phyloP scores from a whole-genome alignment of 495 filamentous ascomycete species.

The Cryomyces antarcticus region DNA sequence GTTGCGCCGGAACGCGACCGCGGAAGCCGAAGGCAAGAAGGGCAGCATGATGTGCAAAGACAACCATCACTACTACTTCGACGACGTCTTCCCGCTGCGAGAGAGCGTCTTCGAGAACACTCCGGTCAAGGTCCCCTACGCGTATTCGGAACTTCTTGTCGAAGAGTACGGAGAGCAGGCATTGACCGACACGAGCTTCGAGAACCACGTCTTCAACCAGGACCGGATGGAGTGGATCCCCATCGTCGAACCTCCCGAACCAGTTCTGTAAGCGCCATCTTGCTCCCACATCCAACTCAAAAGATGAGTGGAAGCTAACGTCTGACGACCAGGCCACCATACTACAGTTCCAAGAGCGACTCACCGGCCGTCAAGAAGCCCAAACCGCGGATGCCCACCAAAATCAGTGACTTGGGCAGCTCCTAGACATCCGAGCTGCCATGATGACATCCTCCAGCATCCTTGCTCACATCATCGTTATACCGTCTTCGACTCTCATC shows the following conservation, averaged over 20 bases:
- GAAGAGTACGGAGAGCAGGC: conserved; percentile 55
- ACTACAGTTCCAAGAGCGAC: too few species aligned
- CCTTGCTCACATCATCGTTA: too few species aligned
- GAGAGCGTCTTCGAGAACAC: conserved; percentile 61
- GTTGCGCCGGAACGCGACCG: conserved; percentile 25
- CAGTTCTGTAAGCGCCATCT: too few species aligned
- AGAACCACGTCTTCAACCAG: conserved; percentile 11
- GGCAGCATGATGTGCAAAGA: conserved; percentile 37
- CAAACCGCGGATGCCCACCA: too few species aligned
- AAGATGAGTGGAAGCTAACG: too few species aligned
- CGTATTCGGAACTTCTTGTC: conserved; percentile 47
- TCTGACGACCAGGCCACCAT: too few species aligned
- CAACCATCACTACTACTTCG: conserved; percentile 30
- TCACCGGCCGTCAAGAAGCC: too few species aligned
- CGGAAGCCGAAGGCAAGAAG: conserved; percentile 15
- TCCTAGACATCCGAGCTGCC: too few species aligned
- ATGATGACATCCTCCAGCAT: too few species aligned
- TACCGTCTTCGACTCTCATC: too few species aligned
- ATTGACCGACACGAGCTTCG: conserved; percentile 40
- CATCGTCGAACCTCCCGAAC: background rate
- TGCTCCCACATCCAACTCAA: too few species aligned
- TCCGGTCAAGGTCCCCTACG: conserved; percentile 53
- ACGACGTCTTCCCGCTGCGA: conserved; percentile 60
- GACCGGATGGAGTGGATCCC: conserved; percentile 8
- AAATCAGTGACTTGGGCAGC: too few species aligned